Evolutionary conservation across 768 basidiomycete genomes (phyloP).

Genomic region (Hygrophorus russula): DNA sequence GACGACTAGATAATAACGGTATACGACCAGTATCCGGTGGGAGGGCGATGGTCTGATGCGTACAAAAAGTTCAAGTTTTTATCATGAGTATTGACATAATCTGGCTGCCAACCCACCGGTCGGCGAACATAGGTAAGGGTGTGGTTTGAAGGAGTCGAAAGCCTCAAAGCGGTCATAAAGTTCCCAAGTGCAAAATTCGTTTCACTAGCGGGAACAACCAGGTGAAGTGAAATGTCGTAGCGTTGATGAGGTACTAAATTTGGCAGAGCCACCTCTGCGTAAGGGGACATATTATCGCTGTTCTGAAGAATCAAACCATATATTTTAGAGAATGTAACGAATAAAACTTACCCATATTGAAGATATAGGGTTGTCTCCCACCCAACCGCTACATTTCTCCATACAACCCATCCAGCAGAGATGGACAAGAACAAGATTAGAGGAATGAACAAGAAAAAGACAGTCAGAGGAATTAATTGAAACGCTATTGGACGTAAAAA

Average conservation of each 20-base stretch:
- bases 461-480: conserved; percentile 51
- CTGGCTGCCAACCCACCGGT: conserved; percentile 38
- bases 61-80: conserved; percentile 6
- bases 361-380: conserved; percentile 64
- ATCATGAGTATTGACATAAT: not conserved
- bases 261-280: conserved; percentile 44
- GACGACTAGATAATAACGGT: conserved; percentile 26
- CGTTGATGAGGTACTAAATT: conserved; percentile 46
- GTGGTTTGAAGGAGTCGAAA: conserved; percentile 49
- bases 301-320: conserved; percentile 3
- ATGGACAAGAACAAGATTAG: conserved; percentile 48
- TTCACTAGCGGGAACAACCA: conserved; percentile 54
- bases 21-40: conserved; percentile 22
- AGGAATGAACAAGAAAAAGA: conserved; percentile 54
- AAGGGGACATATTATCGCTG: conserved; percentile 58
- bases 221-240: conserved; percentile 64
- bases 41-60: conserved; percentile 45
- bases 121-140: conserved; percentile 50
- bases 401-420: conserved; percentile 63
- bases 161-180: conserved; percentile 65
- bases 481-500: conserved; percentile 44
- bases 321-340: conserved; percentile 2
- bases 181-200: conserved; percentile 70
- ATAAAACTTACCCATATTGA: conserved; percentile 62
- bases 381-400: conserved; percentile 56